Percentiles rank a stretch among this genome's conserved stretches.
phyloP scores from a whole-genome alignment of 1,139 yeast genomes.

The Pneumocystis oryctolagi region DNA sequence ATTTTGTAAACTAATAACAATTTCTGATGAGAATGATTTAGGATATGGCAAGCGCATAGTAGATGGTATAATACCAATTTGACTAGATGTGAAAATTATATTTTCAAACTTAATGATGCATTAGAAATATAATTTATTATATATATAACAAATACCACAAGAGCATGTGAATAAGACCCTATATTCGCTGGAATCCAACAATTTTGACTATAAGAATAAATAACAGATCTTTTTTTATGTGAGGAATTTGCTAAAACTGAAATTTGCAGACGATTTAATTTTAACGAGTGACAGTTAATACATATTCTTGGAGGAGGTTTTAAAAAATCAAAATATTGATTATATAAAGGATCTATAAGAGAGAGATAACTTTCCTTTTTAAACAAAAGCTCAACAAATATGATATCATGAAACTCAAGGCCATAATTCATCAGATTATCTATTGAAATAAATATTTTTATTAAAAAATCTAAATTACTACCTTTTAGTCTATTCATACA shows the following conservation, averaged over 20 bases:
- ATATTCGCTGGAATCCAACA: slow-evolving; percentile 98
- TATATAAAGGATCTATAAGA: background rate
- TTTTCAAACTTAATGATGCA: slow-evolving; percentile 22
- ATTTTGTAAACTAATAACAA: slow-evolving; percentile 56
- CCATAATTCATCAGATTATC: background rate
- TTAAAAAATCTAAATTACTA: background rate
- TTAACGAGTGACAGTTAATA: slow-evolving; percentile 43
- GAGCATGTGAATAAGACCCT: slow-evolving; percentile 90
- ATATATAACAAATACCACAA: slow-evolving; percentile 21
- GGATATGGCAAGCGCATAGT: slow-evolving; percentile 34
- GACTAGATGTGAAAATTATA: slow-evolving; percentile 69
- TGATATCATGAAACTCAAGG: background rate
- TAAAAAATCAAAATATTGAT: slow-evolving; percentile 36
- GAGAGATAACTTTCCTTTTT: background rate
- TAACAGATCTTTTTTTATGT: slow-evolving; percentile 37
- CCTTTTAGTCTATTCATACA: background rate
- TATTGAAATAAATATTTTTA: background rate
- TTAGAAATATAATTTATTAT: background rate
- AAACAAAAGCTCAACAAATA: background rate
- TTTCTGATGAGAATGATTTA: slow-evolving; percentile 21
- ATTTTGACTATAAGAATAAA: slow-evolving; percentile 81
- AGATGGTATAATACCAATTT: slow-evolving; percentile 69
- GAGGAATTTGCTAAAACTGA: slow-evolving; percentile 10
- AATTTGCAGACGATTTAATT: slow-evolving; percentile 27
- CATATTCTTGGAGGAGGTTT: slow-evolving; percentile 85